These are phyloP conservation scores for Calocera cornea DNA, from an alignment of 768 basidiomycete species.

Conservation along the genomic window DNA sequence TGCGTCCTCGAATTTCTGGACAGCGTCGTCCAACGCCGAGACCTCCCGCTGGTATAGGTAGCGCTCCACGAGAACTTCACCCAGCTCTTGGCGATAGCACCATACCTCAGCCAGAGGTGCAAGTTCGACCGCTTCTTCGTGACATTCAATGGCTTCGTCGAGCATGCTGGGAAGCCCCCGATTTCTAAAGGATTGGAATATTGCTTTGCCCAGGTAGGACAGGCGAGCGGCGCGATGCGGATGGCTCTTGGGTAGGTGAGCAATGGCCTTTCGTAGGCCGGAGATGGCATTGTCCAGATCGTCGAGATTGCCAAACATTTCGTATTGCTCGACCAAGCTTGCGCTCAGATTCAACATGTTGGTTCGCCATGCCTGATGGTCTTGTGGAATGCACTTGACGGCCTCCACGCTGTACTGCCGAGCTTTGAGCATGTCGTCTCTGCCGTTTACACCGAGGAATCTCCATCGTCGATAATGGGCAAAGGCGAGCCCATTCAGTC, in stretches of 20 bases:
- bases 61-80: neutral
- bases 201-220: neutral
- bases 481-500: neutral
- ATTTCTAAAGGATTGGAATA: neutral
- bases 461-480: neutral
- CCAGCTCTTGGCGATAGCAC: neutral
- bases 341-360: neutral
- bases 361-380: neutral
- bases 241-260: neutral
- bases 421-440: neutral
- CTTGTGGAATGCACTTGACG: neutral
- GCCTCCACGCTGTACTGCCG: neutral
- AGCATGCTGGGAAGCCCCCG: neutral
- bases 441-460: neutral
- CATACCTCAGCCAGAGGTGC: neutral
- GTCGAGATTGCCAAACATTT: neutral
- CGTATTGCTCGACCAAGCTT: neutral
- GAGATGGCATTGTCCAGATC: neutral
- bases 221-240: neutral
- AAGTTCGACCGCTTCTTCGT: neutral
- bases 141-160: neutral
- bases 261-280: neutral
- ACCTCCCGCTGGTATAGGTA: neutral
- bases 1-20: neutral
- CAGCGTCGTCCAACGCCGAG: neutral